These are phyloP conservation scores for Russula virescens DNA, from an alignment of 768 basidiomycete genomes.

Conservation along the genomic window DNA sequence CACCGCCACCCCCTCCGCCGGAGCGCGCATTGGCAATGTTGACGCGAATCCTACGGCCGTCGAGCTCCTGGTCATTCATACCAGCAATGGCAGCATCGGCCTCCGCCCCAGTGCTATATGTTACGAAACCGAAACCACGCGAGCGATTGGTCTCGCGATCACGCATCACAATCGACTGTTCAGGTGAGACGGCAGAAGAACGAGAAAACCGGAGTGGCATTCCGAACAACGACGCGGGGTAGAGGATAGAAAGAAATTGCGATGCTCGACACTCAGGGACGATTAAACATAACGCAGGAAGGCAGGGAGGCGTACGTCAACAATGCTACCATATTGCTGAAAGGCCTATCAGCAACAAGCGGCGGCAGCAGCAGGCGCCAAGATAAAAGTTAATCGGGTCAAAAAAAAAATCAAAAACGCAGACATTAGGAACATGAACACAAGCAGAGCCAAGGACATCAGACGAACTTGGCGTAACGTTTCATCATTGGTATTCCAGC, in stretches of 20 bases:
- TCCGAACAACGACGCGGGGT: too few relatives aligned
- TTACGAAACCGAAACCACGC: slow-evolving; percentile 96
- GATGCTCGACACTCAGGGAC: not conserved
- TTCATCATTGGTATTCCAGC: slow-evolving; percentile 96
- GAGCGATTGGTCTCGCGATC: slow-evolving; percentile 97
- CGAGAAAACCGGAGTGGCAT: too few relatives aligned
- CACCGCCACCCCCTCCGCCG: slow-evolving; percentile 34
- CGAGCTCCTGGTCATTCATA: slow-evolving; percentile 88
- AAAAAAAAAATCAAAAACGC: too few relatives aligned
- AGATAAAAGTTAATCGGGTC: not conserved
- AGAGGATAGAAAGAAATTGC: not conserved
- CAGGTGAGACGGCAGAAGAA: slow-evolving; percentile 1
- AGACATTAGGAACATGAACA: slow-evolving; percentile 26
- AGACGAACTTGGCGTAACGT: slow-evolving; percentile 81
- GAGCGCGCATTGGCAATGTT: slow-evolving; percentile 75
- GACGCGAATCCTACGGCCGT: slow-evolving; percentile 85
- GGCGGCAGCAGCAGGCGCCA: slow-evolving; percentile 15
- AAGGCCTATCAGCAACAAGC: slow-evolving; percentile 71
- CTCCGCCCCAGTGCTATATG: slow-evolving; percentile 54
- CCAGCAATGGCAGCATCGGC: slow-evolving; percentile 70
- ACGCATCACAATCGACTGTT: slow-evolving; percentile 93
- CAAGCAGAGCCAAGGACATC: slow-evolving; percentile 35
- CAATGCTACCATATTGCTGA: slow-evolving; percentile 69
- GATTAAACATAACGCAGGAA: not conserved
- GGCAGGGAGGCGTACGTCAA: slow-evolving; percentile 76